phyloP scores from a whole-genome alignment of 768 basidiomycete species.

The Tylopilus vinaceipallidus region DNA sequence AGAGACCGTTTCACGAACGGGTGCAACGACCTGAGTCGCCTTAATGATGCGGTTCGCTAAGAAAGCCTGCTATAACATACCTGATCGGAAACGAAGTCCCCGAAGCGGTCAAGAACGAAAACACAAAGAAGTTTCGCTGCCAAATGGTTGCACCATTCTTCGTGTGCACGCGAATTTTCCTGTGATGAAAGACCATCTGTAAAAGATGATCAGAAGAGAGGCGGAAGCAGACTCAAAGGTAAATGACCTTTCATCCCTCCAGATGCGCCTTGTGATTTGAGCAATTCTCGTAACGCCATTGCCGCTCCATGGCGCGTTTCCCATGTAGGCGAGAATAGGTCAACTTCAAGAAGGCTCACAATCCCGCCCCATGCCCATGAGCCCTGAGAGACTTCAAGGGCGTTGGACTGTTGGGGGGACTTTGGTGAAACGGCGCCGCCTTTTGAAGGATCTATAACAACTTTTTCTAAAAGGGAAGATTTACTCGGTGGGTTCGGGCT shows the following conservation, averaged over 20 bases:
- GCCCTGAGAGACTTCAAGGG: constrained; percentile 71
- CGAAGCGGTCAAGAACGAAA: constrained; percentile 95
- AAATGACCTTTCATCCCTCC: constrained; percentile 76
- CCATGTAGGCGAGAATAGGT: constrained; percentile 85
- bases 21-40: constrained; percentile 73
- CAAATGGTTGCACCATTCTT: constrained; percentile 87
- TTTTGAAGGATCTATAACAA: constrained; percentile 76
- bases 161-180: constrained; percentile 68
- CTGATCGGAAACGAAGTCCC: constrained; percentile 96
- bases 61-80: constrained; percentile 26
- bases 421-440: constrained; percentile 84
- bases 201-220: constrained; percentile 1
- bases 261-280: constrained; percentile 78
- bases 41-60: constrained; percentile 1
- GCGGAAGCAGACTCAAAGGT: not conserved
- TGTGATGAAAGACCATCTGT: constrained; percentile 49
- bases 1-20: constrained; percentile 93
- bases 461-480: constrained; percentile 52
- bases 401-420: constrained; percentile 71
- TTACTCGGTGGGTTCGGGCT: constrained; percentile 50
- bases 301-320: constrained; percentile 94
- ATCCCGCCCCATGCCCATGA: constrained; percentile 88
- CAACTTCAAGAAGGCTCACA: constrained; percentile 74
- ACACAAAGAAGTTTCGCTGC: constrained; percentile 84
- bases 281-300: constrained; percentile 83